Evolutionary conservation across 805 yeast genomes (phyloP), one percentile per base, ranked within the genome.

Genomic region (Ogataea minuta): DNA sequence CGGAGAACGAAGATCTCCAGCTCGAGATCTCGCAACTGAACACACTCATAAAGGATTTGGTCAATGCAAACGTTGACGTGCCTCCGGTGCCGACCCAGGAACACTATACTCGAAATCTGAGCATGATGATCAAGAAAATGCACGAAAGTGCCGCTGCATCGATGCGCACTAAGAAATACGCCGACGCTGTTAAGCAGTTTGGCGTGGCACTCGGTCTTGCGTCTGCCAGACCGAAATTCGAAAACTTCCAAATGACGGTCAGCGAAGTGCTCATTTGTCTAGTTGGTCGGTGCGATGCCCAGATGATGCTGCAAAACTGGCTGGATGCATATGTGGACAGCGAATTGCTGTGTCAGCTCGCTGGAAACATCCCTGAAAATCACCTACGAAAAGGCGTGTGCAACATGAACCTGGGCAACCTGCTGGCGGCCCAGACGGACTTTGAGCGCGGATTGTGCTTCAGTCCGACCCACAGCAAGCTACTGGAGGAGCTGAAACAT

Each of bases 371-470:
- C 4, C 79, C 90, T 1, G 93, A 84, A 37, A 81, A 84, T 56
- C 82, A 81, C 54, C 67, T 83, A 38, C 74, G 93, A 64, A 73
- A 82, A 52, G 84, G 88, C 1, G 79, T 83, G 34, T 77, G 84
- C 31, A 68, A 72, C 48, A 63, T 64, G 49, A 78, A 81, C 50
- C 64, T 84, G 56, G 85, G 83, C 2, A 77, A 78, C 57, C 71
- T 75, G 43, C 74, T 72, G 31, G 77, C 71, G 7, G 83, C 89
- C 2, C 76, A 78, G 45, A 74, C 76, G 2, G 84, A 77, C 51
- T 73, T 81, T 52, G 90, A 83, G 61, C 72, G 90, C 57, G 95
- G 90, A 0, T 66, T 84, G 42, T 67, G 81, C n/a, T 74, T 83
- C 50, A 74, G 67, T 43, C 77, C 79, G 28, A 67, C 66, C 28